Percentiles rank a stretch among this genome's conserved stretches.
These are phyloP conservation scores for Solanum hybrid DNA, from an alignment of 305 asterid species.

Conservation along the genomic window DNA sequence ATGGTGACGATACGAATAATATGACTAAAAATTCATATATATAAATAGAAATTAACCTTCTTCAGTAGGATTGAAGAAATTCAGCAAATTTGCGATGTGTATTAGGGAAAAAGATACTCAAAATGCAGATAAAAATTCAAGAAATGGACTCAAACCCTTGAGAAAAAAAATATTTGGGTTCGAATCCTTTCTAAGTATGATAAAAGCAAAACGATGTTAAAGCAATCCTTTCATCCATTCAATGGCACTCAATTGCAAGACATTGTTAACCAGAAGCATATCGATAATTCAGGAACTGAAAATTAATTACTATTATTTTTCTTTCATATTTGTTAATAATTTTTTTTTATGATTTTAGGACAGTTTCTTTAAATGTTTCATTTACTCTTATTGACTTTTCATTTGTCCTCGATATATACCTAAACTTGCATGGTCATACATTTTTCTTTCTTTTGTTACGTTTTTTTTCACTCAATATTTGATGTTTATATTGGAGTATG, in stretches of 20 bases:
- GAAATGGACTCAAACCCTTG: constrained; percentile 6
- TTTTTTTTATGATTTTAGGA: not conserved
- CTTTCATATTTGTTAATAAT: not conserved
- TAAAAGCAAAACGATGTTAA: constrained; percentile 13
- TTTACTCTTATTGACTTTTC: not conserved
- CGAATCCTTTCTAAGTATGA: not conserved
- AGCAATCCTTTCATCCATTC: constrained; percentile 15
- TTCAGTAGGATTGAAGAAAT: constrained; percentile 1
- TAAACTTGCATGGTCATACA: not conserved
- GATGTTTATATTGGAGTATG: too few species aligned
- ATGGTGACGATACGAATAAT: not conserved
- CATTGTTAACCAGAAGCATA: constrained; percentile 13
- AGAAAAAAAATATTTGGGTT: not conserved
- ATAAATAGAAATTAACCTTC: not conserved
- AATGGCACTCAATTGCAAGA: constrained; percentile 19
- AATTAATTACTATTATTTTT: not conserved
- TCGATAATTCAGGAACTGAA: constrained; percentile 15
- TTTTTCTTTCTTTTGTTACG: not conserved
- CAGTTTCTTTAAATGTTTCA: not conserved
- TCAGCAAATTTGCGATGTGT: not conserved
- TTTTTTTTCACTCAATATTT: not conserved
- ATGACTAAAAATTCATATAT: not conserved
- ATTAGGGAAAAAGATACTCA: not conserved
- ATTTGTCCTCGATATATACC: not conserved
- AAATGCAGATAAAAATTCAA: not conserved